phyloP scores from a whole-genome alignment of 1,139 yeast species.

The Wickerhamomyces sp. region DNA sequence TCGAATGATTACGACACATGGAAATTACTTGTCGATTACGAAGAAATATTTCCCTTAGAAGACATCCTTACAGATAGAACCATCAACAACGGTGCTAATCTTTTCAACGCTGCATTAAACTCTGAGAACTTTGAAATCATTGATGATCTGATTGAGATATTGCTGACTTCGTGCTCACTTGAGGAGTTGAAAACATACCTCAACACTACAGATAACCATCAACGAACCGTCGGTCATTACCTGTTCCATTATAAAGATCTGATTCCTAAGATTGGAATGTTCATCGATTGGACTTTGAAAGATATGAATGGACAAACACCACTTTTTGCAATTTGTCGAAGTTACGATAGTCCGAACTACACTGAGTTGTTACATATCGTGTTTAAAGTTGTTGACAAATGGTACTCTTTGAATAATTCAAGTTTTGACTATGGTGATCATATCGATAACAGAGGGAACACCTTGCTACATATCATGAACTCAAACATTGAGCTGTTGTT shows the following conservation, averaged over 20 bases:
- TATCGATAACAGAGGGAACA: slow-evolving; percentile 67
- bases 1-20: slow-evolving; percentile 39
- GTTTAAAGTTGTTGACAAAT: slow-evolving; percentile 38
- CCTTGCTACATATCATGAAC: slow-evolving; percentile 65
- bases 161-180: slow-evolving; percentile 38
- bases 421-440: slow-evolving; percentile 50
- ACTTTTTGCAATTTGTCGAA: slow-evolving; percentile 65
- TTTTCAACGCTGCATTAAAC: slow-evolving; percentile 58
- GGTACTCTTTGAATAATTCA: slow-evolving; percentile 31
- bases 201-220: slow-evolving; percentile 44
- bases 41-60: slow-evolving; percentile 52
- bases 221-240: slow-evolving; percentile 69
- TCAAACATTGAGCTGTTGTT: slow-evolving; percentile 41
- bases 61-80: slow-evolving; percentile 63
- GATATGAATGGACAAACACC: slow-evolving; percentile 79
- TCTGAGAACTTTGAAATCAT: slow-evolving; percentile 47
- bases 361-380: slow-evolving; percentile 41
- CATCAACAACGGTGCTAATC: slow-evolving; percentile 44
- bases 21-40: slow-evolving; percentile 39
- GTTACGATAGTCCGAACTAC: slow-evolving; percentile 76
- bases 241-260: slow-evolving; percentile 54
- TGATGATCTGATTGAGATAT: slow-evolving; percentile 40
- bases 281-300: slow-evolving; percentile 63
- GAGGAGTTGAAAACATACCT: slow-evolving; percentile 47
- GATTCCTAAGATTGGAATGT: slow-evolving; percentile 49